Evolutionary conservation across 345 rosid species (phyloP).

Genomic region (Durio zibethinus): DNA sequence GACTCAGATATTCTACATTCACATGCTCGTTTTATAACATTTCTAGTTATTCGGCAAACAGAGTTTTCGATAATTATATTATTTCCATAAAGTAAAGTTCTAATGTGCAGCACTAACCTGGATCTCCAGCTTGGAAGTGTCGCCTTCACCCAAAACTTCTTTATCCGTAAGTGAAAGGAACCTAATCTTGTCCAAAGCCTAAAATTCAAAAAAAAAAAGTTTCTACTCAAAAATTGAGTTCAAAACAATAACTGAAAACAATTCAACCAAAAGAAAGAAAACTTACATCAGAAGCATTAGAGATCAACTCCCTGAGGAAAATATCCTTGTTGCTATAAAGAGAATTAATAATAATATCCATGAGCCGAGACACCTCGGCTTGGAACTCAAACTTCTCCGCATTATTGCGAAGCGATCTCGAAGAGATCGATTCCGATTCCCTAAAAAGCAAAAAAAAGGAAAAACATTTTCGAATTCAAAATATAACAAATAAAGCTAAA

Average conservation of each 20-base stretch:
- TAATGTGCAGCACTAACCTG: conserved; percentile 48
- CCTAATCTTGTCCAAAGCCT: conserved; percentile 96
- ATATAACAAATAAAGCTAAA: background rate
- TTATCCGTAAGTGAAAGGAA: conserved; percentile 93
- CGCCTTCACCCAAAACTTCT: conserved; percentile 93
- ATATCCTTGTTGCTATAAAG: conserved; percentile 97
- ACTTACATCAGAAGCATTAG: conserved; percentile 97
- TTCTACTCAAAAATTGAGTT: conserved; percentile 7
- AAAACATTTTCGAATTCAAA: background rate
- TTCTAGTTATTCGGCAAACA: background rate
- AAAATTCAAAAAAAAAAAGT: conserved; percentile 14
- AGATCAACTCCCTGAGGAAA: conserved; percentile 94
- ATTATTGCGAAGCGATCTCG: conserved; percentile 67
- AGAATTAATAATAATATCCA: conserved; percentile 97
- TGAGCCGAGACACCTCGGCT: conserved; percentile 98
- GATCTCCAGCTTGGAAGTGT: conserved; percentile 83
- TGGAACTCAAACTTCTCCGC: conserved; percentile 98
- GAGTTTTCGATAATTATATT: background rate
- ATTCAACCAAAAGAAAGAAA: background rate
- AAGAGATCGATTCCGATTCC: conserved; percentile 92
- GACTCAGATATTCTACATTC: background rate
- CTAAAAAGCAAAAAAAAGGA: conserved; percentile 31
- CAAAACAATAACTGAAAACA: background rate
- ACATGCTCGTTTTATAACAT: background rate
- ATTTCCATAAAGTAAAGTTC: background rate